phyloP scores from a whole-genome alignment of 2,329 filamentous ascomycete species.

The Fusarium burgessii region DNA sequence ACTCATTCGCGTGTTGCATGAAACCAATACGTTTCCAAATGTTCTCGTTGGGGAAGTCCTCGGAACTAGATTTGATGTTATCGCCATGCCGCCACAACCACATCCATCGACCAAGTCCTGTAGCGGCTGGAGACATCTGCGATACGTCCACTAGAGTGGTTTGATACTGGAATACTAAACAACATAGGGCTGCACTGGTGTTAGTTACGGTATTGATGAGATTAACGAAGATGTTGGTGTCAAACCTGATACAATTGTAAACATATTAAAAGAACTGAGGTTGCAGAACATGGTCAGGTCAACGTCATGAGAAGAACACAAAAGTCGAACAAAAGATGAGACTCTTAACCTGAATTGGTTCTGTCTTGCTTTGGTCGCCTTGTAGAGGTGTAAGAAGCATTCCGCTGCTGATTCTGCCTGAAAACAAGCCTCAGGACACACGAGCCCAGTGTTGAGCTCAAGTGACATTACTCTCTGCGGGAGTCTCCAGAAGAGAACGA shows the following conservation, averaged over 20 bases:
- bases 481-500: background rate
- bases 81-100: background rate
- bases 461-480: background rate
- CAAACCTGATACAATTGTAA: background rate
- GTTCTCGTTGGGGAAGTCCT: background rate
- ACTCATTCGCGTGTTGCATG: background rate
- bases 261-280: background rate
- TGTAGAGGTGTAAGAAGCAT: background rate
- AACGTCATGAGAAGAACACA: background rate
- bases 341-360: background rate
- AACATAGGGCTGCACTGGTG: background rate
- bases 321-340: background rate
- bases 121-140: background rate
- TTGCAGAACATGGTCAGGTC: background rate
- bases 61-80: accelerated
- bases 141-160: background rate
- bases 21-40: background rate
- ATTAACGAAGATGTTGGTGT: no score
- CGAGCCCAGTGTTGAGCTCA: background rate
- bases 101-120: background rate
- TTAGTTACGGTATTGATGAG: background rate
- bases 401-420: background rate
- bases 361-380: accelerated
- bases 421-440: background rate
- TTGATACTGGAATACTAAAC: background rate